A percentile compares a stretch with the other conserved stretches of the same genome.
These are phyloP conservation scores for Akanthomyces lecanii DNA, from an alignment of 2,329 filamentous ascomycete species.

Conservation along the genomic window DNA sequence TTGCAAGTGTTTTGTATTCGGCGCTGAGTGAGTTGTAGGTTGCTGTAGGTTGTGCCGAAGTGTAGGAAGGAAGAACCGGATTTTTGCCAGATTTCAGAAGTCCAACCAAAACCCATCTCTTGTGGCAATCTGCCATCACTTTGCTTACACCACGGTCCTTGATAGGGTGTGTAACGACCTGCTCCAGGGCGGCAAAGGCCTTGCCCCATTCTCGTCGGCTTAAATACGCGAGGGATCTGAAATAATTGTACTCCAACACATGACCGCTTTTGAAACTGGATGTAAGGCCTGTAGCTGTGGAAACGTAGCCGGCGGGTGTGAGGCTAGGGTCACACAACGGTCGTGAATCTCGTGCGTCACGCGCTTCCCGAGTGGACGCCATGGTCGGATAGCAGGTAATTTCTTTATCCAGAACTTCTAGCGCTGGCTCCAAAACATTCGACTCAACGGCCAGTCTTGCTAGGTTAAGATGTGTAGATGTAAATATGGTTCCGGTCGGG, in stretches of 20 bases:
- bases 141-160: conserved; percentile 61
- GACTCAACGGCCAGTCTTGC: conserved; percentile 56
- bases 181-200: conserved; percentile 58
- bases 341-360: conserved; percentile 30
- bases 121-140: conserved; percentile 85
- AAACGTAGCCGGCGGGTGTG: conserved; percentile 55
- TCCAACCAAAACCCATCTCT: conserved; percentile 79
- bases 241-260: conserved; percentile 64
- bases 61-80: conserved; percentile 51
- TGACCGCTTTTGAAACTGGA: conserved; percentile 45
- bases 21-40: conserved; percentile 56
- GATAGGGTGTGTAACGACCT: conserved; percentile 63
- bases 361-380: conserved; percentile 18
- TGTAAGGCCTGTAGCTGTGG: conserved; percentile 53
- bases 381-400: conserved; percentile 62
- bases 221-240: conserved; percentile 62
- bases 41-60: conserved; percentile 49
- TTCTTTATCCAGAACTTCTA: conserved; percentile 59
- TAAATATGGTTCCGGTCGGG: conserved; percentile 62
- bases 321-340: conserved; percentile 44
- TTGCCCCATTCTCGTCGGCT: conserved; percentile 56
- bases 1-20: conserved; percentile 66
- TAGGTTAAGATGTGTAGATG: conserved; percentile 56
- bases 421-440: conserved; percentile 48
- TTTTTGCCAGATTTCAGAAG: conserved; percentile 65